These are phyloP conservation scores for Garcia nutans DNA, from an alignment of 345 rosid genomes.

Conservation along the genomic window DNA sequence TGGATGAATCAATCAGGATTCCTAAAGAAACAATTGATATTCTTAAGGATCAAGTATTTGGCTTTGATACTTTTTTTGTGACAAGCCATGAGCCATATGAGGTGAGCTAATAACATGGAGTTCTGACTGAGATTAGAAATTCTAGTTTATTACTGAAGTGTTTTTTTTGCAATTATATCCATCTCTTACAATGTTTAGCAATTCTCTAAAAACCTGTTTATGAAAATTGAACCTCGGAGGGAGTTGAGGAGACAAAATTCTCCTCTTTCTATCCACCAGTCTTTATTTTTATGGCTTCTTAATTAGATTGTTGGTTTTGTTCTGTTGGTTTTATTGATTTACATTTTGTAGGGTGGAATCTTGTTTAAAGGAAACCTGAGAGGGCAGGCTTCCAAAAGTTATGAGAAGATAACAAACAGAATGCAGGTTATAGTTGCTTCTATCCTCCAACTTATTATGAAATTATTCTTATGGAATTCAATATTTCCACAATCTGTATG, in stretches of 20 bases:
- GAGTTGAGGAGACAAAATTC: not conserved
- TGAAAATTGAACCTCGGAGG: constrained; percentile 8
- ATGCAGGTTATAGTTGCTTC: constrained; percentile 49
- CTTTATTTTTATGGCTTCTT: not conserved
- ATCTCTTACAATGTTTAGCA: not conserved
- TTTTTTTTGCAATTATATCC: not conserved
- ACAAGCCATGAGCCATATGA: constrained; percentile 97
- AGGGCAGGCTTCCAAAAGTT: constrained; percentile 78
- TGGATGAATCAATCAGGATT: constrained; percentile 77
- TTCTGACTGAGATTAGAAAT: constrained; percentile 4
- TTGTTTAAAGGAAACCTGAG: constrained; percentile 93
- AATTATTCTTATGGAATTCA: constrained; percentile 10
- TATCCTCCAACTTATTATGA: not conserved
- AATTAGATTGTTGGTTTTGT: not conserved
- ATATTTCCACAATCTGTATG: constrained; percentile 17
- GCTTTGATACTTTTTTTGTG: constrained; percentile 91
- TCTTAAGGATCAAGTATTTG: constrained; percentile 90
- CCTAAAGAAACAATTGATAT: constrained; percentile 77
- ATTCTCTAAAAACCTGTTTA: not conserved
- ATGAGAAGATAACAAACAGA: constrained; percentile 72
- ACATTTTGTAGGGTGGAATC: constrained; percentile 67
- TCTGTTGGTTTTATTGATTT: constrained; percentile 7
- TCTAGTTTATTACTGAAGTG: not conserved
- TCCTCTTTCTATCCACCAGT: not conserved
- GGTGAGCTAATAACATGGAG: constrained; percentile 44